phyloP scores from a whole-genome alignment of 2,329 filamentous ascomycete genomes.

The Cercospora nicotianae region DNA sequence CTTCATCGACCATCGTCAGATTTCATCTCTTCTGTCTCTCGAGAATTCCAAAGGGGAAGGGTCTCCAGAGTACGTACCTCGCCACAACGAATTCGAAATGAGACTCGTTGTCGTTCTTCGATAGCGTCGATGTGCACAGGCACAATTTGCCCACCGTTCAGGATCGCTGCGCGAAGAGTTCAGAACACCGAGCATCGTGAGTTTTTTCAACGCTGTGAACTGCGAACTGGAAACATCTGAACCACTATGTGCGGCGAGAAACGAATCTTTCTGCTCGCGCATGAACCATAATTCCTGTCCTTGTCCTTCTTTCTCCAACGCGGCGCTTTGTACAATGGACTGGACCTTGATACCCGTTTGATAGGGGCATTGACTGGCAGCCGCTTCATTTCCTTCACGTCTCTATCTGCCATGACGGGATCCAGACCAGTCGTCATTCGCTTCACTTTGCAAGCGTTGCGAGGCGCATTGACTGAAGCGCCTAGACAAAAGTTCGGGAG shows the following conservation, averaged over 20 bases:
- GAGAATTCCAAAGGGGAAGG: background rate
- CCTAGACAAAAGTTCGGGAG: background rate
- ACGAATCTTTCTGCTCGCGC: background rate
- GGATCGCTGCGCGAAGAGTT: background rate
- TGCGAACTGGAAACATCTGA: background rate
- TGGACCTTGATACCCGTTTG: background rate
- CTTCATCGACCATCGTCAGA: background rate
- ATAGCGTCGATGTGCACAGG: background rate
- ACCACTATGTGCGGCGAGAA: background rate
- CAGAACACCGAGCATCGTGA: background rate
- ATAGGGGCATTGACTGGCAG: background rate
- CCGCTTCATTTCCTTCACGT: background rate
- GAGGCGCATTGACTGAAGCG: background rate
- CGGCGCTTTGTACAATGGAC: background rate
- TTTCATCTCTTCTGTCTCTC: background rate
- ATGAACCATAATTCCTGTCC: background rate
- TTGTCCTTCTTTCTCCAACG: background rate
- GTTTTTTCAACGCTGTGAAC: background rate
- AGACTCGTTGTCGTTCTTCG: background rate
- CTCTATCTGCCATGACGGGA: background rate
- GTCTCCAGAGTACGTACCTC: constrained; percentile 12
- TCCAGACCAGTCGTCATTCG: background rate
- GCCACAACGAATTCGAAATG: background rate
- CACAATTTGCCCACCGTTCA: background rate
- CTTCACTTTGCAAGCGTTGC: background rate